Conservation (phyloP, 345 rosid genomes). For the Moricandia arvensis region DNA sequence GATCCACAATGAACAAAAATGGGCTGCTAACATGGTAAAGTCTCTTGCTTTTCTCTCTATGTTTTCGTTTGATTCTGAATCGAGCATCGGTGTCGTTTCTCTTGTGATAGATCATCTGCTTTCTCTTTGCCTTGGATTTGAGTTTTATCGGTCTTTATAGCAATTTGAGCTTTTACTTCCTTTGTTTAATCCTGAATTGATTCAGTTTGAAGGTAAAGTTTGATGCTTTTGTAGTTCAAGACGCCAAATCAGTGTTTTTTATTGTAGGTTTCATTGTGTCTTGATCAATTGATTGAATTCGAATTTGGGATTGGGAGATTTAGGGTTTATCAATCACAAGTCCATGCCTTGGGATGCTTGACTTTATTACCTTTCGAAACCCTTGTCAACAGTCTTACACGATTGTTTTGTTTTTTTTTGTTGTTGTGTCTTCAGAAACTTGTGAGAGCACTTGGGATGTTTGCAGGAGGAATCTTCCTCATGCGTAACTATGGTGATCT, state of each 20-base stretch:
- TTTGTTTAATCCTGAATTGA: not conserved
- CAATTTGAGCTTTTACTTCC: not conserved
- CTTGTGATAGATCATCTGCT: not conserved
- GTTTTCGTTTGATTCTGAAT: slow-evolving; percentile 1
- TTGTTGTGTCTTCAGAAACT: slow-evolving; percentile 51
- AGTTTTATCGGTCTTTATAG: too few relatives aligned
- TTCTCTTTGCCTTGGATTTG: not conserved
- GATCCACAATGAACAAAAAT: slow-evolving; percentile 65
- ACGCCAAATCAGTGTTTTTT: not conserved
- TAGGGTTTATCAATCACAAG: slow-evolving; percentile 8
- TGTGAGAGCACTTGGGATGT: slow-evolving; percentile 65
- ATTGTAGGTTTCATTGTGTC: not conserved
- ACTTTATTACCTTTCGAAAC: not conserved
- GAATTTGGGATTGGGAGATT: not conserved
- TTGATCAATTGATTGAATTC: not conserved
- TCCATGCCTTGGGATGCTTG: not conserved
- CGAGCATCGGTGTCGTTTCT: not conserved
- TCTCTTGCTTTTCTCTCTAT: not conserved
- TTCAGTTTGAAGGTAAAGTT: not conserved
- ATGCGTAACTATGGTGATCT: slow-evolving; percentile 91
- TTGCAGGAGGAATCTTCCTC: slow-evolving; percentile 72
- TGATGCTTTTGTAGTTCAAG: not conserved
- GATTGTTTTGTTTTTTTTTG: not conserved
- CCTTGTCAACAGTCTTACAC: not conserved
- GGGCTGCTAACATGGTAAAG: slow-evolving; percentile 61